Base-by-base conservation (phyloP, 805 yeast species). In the Metschnikowia vanudenii region DNA sequence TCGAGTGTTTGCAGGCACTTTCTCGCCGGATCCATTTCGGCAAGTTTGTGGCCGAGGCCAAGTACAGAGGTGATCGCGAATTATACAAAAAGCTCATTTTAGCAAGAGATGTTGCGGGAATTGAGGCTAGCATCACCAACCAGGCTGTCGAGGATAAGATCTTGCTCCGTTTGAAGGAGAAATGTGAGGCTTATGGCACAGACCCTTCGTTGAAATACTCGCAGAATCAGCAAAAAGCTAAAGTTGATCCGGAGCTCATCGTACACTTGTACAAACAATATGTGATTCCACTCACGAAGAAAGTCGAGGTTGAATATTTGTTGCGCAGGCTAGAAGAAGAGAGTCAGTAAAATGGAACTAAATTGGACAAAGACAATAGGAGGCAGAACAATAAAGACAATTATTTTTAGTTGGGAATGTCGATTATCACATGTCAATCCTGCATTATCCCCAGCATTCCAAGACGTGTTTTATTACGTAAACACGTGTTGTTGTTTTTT, bases 1-100 rank as follows among this genome's bases (percentile, higher is more conserved):
- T 92, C 47, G 96, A 87, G 55, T 81, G 86, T 54, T 74, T 94
- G 54, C 97, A 94, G 65, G 84, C 96, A 4, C 69, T 94, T 37
- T 86, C 96, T 8, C 76, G 99, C 59, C 78, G 99, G 62, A 88
- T 94, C 56, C 99, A 94, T 68, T 94, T 92, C 68, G 99, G 99
- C 41, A 88, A 87, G 67, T 94, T 92, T 73, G 99, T 94, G 9
- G 99, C 99, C 4, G 99, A 94, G 64, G 86, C 96, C 37, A 94
- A 94, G 67, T 94, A 81, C 65, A 82, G 76, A 57, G 69, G 74
- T 22, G 94, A 91, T 50, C 75, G 72, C 30, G 87, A 79, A 41
- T 65, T 64, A 41, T 89, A 83, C 70, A 80, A 79, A 1, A 68
- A 75, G 55, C 68, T 90, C 56, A 94, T 94, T 55, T 62, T 70